phyloP scores from a whole-genome alignment of 2,329 filamentous ascomycete genomes.

The Colletotrichum sojae region DNA sequence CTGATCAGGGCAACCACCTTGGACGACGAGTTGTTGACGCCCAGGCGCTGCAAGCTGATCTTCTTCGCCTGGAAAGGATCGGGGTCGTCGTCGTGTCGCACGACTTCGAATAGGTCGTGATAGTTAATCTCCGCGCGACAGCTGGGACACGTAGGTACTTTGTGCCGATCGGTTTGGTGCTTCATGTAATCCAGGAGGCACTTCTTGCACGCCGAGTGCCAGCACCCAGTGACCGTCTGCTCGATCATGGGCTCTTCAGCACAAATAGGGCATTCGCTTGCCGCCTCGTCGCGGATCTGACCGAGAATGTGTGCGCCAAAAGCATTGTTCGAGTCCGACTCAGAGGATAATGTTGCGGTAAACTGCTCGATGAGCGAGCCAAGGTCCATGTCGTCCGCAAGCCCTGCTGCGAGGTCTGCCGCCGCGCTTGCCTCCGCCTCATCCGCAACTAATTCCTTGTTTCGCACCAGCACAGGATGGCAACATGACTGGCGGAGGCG shows the following conservation, averaged over 20 bases:
- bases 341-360: slow-evolving; percentile 76
- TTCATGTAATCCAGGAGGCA: slow-evolving; percentile 93
- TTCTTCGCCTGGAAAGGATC: slow-evolving; percentile 62
- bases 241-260: slow-evolving; percentile 96
- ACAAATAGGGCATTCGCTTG: slow-evolving; percentile 94
- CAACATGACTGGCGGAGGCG: slow-evolving; percentile 95
- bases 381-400: slow-evolving; percentile 97
- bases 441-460: slow-evolving; percentile 86
- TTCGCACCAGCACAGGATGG: slow-evolving; percentile 90
- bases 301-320: slow-evolving; percentile 91
- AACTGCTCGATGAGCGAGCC: slow-evolving; percentile 88
- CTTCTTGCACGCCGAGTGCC: slow-evolving; percentile 96
- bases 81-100: slow-evolving; percentile 79
- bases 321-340: slow-evolving; percentile 70
- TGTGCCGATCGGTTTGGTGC: slow-evolving; percentile 83
- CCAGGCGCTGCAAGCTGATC: slow-evolving; percentile 73
- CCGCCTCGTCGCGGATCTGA: slow-evolving; percentile 91
- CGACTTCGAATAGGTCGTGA: slow-evolving; percentile 92
- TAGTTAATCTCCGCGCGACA: slow-evolving; percentile 87
- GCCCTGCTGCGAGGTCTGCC: slow-evolving; percentile 82
- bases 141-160: slow-evolving; percentile 87
- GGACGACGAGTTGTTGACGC: slow-evolving; percentile 80
- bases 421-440: slow-evolving; percentile 86
- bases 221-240: slow-evolving; percentile 94
- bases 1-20: slow-evolving; percentile 87